Conservation (phyloP, 345 rosid species). For the sweet orange (Citrus sinensis) region DNA sequence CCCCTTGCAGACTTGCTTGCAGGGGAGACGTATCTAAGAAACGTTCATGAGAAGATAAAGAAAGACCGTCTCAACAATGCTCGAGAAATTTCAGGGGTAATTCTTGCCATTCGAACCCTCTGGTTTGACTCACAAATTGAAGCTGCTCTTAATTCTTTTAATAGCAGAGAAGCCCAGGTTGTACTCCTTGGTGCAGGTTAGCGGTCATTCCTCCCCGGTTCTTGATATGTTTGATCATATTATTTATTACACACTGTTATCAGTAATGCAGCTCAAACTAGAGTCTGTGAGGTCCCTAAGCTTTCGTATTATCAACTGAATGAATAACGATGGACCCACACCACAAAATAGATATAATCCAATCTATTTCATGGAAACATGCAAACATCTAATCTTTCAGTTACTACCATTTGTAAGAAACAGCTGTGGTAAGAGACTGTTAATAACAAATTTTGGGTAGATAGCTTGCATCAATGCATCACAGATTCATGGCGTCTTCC, state of each 20-base stretch:
- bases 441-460: background rate
- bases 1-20: slow-evolving; percentile 82
- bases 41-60: slow-evolving; percentile 68
- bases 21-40: slow-evolving; percentile 74
- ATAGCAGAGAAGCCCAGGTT: slow-evolving; percentile 50
- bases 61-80: slow-evolving; percentile 68
- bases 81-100: slow-evolving; percentile 72
- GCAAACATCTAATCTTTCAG: background rate
- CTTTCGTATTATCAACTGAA: background rate
- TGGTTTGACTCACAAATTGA: slow-evolving; percentile 87
- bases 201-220: slow-evolving; percentile 8
- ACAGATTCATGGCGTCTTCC: background rate
- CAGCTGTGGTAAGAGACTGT: background rate
- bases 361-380: background rate
- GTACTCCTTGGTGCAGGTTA: slow-evolving; percentile 97
- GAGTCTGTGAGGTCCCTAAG: background rate
- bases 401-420: background rate
- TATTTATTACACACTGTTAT: background rate
- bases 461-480: background rate
- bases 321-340: background rate
- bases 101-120: slow-evolving; percentile 80
- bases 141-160: slow-evolving; percentile 61
- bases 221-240: slow-evolving; percentile 1
- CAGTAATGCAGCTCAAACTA: background rate
- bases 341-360: background rate